Evolutionary conservation across 2,329 filamentous ascomycete species (phyloP), one percentile per base, ranked within the genome.

Genomic region (Fusarium keratoplasticum): DNA sequence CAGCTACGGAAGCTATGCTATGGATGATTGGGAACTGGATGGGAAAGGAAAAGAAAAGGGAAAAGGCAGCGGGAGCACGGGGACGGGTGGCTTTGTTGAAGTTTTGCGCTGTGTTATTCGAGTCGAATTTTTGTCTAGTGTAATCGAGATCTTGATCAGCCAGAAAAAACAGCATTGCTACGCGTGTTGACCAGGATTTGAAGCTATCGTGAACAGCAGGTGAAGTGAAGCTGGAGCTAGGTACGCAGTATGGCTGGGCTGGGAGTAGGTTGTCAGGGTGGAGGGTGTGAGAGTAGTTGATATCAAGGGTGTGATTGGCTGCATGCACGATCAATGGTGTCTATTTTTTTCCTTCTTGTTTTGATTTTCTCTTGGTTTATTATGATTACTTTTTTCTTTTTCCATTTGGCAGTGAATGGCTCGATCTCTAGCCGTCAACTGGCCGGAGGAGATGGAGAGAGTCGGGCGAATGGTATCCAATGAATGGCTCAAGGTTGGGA

Each of bases 401-500:
- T 58, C 54, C 18, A 25, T 35, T 52, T 31, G 47, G 40, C 59
- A 42, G 47, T 63, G 44, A 64, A 62, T 70, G 62, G 64, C n/a
- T 47, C 13, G 42, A 47, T 47, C 42, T 47, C 22, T 27, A 6
- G 22, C 42, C 22, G 42, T 47, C 22, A 47, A 47, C 42, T 47
- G 42, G 42, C 22, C 42, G 42, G n/a, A 47, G 42, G 13, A 27
- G 42, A 47, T 47, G 42, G 42, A 47, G 20, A 31, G 50, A 54
- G 29, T 54, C 50, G 50, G 50, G 20, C 27, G 50, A 54, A 54
- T 54, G 50, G 50, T 31, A 58, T 36, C 70, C 70, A 74, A 72
- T 72, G 58, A 44, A 58, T 55, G 22, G 44, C 62, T 66, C 6
- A 29, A 67, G 38, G 47, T 64, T 59, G 59, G 61, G 62, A 61